Evolutionary conservation across 768 basidiomycete genomes (phyloP).

Genomic region (Lyophyllum semitale): DNA sequence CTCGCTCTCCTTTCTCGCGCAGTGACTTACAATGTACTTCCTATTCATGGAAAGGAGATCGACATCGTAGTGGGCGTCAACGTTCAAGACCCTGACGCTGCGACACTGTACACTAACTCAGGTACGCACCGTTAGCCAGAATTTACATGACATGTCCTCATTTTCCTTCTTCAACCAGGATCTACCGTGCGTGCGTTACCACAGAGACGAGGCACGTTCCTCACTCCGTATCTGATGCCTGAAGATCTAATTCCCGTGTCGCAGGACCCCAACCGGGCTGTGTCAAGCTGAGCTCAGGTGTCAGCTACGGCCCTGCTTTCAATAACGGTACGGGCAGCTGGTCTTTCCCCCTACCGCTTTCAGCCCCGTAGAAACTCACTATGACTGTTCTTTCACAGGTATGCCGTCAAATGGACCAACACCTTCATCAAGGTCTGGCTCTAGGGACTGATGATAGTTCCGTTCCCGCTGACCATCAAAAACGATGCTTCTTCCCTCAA

Average conservation of each 20-base stretch:
- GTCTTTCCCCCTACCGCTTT: slow-evolving; percentile 29
- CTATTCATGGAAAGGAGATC: slow-evolving; percentile 18
- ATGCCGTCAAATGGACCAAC: slow-evolving; percentile 61
- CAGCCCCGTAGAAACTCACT: neutral
- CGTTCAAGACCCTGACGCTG: slow-evolving; percentile 49
- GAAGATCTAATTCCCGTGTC: neutral
- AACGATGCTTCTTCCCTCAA: slow-evolving; percentile 40
- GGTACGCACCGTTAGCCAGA: slow-evolving; percentile 26
- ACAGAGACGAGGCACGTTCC: slow-evolving; percentile 43
- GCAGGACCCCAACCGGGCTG: slow-evolving; percentile 31
- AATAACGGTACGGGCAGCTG: slow-evolving; percentile 62
- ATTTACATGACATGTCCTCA: neutral
- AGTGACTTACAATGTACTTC: slow-evolving; percentile 27
- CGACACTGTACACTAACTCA: slow-evolving; percentile 56
- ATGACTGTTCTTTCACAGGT: slow-evolving; percentile 36
- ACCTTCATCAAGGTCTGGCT: slow-evolving; percentile 69
- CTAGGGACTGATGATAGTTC: slow-evolving; percentile 55
- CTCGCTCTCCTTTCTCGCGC: slow-evolving; percentile 4
- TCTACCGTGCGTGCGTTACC: slow-evolving; percentile 42
- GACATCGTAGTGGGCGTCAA: slow-evolving; percentile 65
- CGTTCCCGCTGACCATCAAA: slow-evolving; percentile 50
- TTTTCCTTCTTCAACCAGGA: slow-evolving; percentile 15
- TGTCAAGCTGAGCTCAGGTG: slow-evolving; percentile 32
- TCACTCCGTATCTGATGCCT: neutral
- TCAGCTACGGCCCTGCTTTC: slow-evolving; percentile 60